These are phyloP conservation scores for Quercus rubra DNA, from an alignment of 306 rosid species.

Conservation along the genomic window DNA sequence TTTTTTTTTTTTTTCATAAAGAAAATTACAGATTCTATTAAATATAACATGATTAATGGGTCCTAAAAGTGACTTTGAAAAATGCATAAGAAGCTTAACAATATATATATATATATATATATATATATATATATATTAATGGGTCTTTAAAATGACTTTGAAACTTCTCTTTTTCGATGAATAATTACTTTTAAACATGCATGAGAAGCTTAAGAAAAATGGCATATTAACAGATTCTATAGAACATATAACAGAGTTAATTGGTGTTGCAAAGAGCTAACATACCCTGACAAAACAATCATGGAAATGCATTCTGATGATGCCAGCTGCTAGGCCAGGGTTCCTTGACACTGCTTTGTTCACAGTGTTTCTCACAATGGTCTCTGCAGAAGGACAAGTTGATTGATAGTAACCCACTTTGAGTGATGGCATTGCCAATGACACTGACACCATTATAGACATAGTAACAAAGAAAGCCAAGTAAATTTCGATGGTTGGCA, in stretches of 20 bases:
- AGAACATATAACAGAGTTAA: too few relatives aligned
- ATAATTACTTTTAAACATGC: background rate
- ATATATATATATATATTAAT: too few relatives aligned
- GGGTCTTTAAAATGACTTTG: too few relatives aligned
- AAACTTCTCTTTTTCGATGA: too few relatives aligned
- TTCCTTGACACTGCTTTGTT: conserved; percentile 24
- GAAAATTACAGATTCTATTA: too few relatives aligned
- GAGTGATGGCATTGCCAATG: conserved; percentile 15
- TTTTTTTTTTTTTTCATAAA: too few relatives aligned
- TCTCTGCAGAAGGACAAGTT: conserved; percentile 30
- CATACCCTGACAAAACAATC: conserved; percentile 48
- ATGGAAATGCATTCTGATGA: conserved; percentile 44
- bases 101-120: too few relatives aligned
- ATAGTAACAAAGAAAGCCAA: conserved; percentile 7
- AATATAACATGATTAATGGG: too few relatives aligned
- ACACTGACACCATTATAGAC: background rate
- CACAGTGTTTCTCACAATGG: conserved; percentile 22
- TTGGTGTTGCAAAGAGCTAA: too few relatives aligned
- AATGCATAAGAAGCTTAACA: too few relatives aligned
- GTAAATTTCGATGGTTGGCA: background rate
- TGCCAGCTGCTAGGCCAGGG: conserved; percentile 37
- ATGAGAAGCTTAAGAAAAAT: background rate
- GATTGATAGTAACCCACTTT: conserved; percentile 19
- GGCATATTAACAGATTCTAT: too few relatives aligned
- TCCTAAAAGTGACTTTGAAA: too few relatives aligned